Percentiles rank a stretch among this genome's conserved stretches.
These are phyloP conservation scores for Penicillium lividum DNA, from an alignment of 495 filamentous ascomycete species.

Conservation along the genomic window DNA sequence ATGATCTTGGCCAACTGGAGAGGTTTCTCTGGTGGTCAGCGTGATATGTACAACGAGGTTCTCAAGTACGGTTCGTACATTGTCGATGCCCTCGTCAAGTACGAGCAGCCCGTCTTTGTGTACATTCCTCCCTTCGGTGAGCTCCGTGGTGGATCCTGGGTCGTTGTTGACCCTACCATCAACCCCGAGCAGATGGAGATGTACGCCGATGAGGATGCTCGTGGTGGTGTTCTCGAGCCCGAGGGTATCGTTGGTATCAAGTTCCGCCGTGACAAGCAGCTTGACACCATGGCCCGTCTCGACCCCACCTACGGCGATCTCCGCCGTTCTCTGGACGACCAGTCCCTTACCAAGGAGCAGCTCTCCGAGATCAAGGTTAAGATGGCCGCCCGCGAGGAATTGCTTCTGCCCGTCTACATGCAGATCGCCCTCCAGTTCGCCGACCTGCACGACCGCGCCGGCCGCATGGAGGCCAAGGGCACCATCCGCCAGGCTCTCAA, in stretches of 20 bases:
- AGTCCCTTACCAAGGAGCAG: constrained; percentile 69
- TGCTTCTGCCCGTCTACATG: constrained; percentile 85
- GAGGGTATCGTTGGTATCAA: constrained; percentile 99
- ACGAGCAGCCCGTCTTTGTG: constrained; percentile 96
- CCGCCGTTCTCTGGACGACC: constrained; percentile 71
- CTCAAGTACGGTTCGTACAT: constrained; percentile 99
- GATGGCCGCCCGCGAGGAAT: constrained; percentile 84
- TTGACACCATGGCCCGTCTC: constrained; percentile 95
- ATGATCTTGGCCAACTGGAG: constrained; percentile 99
- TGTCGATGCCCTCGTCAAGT: constrained; percentile 96
- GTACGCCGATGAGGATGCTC: constrained; percentile 96
- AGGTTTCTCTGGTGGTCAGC: constrained; percentile 98
- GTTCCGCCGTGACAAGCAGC: constrained; percentile 94
- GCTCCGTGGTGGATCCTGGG: constrained; percentile 98
- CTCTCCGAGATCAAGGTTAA: constrained; percentile 75
- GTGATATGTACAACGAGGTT: constrained; percentile 99
- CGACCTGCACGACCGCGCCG: constrained; percentile 94
- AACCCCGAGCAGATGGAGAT: constrained; percentile 97
- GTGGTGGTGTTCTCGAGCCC: constrained; percentile 95
- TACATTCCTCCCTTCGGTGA: constrained; percentile 98
- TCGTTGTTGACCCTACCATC: constrained; percentile 97
- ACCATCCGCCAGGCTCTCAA: constrained; percentile 79
- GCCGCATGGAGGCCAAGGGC: constrained; percentile 97
- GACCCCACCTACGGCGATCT: constrained; percentile 81
- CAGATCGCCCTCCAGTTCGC: constrained; percentile 95